Evolutionary conservation across 225 moss, liverwort and hornwort species (phyloP).

Genomic region (Pseudoscleropodium purum): DNA sequence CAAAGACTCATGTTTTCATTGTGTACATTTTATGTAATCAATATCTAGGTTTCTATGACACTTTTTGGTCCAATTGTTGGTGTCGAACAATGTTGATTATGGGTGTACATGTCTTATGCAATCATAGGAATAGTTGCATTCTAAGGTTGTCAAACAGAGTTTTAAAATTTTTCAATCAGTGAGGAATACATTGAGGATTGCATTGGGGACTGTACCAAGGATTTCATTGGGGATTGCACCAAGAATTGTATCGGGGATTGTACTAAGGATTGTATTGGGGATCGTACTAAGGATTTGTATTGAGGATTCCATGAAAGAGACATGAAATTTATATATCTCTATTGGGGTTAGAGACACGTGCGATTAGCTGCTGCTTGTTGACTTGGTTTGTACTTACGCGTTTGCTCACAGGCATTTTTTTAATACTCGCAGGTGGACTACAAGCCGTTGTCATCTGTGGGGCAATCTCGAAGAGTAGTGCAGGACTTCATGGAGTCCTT

Average conservation of each 20-base stretch:
- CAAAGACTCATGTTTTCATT: background rate
- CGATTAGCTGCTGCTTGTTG: background rate
- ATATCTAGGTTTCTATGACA: background rate
- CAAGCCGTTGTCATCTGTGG: conserved; percentile 77
- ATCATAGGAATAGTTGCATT: background rate
- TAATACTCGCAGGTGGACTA: conserved; percentile 67
- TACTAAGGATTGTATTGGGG: background rate
- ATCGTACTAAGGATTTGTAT: background rate
- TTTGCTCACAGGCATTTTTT: background rate
- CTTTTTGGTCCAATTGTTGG: background rate
- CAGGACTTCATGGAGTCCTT: conserved; percentile 87
- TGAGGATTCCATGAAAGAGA: background rate
- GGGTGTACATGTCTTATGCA: background rate
- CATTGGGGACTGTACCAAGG: background rate
- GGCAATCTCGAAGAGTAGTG: conserved; percentile 64
- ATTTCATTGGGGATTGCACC: background rate
- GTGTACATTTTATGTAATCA: background rate
- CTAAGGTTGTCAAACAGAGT: background rate
- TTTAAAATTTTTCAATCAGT: background rate
- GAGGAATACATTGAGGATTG: background rate
- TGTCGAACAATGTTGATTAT: background rate
- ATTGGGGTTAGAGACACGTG: background rate
- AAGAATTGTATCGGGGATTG: background rate
- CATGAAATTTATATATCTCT: background rate
- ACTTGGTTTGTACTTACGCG: background rate